Conservation (phyloP, 176 grass and related monocot genomes). For the Panicum miliaceum region DNA sequence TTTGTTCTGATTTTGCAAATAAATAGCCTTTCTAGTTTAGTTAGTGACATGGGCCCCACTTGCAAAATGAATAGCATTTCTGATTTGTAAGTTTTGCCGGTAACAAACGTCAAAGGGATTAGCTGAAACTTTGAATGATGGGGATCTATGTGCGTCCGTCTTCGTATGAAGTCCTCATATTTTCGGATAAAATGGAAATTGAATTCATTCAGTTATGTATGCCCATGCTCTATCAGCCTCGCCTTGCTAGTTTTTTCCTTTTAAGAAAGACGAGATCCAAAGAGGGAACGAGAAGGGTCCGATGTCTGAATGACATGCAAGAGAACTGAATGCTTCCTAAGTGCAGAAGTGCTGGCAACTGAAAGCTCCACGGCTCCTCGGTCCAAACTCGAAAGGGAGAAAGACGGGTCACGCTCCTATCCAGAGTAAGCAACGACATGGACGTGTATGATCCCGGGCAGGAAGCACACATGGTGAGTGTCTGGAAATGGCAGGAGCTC, state of each 20-base stretch:
- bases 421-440: background rate
- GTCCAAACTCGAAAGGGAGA: constrained; percentile 1
- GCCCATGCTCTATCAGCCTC: constrained; percentile 10
- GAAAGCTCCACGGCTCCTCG: background rate
- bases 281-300: background rate
- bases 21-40: background rate
- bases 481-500: background rate
- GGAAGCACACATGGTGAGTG: background rate
- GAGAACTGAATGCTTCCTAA: background rate
- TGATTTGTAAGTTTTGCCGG: background rate
- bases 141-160: background rate
- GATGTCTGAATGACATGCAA: background rate
- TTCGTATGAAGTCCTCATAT: too few relatives aligned
- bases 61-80: background rate
- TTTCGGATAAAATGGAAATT: background rate
- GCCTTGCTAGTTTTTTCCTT: too few relatives aligned
- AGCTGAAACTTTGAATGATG: background rate
- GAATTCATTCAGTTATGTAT: background rate
- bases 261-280: background rate
- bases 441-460: background rate
- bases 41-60: background rate
- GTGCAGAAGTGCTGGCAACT: background rate
- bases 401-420: background rate
- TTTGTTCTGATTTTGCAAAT: background rate
- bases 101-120: background rate